A percentile compares a stretch with the other conserved stretches of the same genome.
phyloP scores from a whole-genome alignment of 768 basidiomycete species.

The Floccularia luteovirens region DNA sequence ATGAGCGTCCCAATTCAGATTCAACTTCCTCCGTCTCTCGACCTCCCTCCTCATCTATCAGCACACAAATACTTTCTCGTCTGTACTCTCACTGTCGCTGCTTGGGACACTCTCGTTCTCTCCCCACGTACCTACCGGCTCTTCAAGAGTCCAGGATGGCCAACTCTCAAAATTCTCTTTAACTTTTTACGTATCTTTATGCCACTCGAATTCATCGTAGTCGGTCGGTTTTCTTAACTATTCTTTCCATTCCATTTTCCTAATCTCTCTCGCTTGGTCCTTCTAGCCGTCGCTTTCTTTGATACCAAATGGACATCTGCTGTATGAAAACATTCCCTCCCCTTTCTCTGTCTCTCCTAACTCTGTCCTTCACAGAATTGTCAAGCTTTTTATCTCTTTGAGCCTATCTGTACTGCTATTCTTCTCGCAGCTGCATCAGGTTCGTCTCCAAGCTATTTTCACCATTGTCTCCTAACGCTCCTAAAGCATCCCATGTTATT shows the following conservation, averaged over 20 bases:
- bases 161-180: slow-evolving; percentile 68
- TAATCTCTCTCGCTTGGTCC: slow-evolving; percentile 2
- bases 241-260: not conserved
- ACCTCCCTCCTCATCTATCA: slow-evolving; percentile 69
- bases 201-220: slow-evolving; percentile 70
- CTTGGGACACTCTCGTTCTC: slow-evolving; percentile 85
- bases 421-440: slow-evolving; percentile 68
- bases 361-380: slow-evolving; percentile 36
- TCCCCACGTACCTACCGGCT: slow-evolving; percentile 75
- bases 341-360: slow-evolving; percentile 1
- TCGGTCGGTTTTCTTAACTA: slow-evolving; percentile 37
- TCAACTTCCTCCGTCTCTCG: slow-evolving; percentile 56
- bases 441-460: slow-evolving; percentile 13
- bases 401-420: slow-evolving; percentile 79
- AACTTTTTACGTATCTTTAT: slow-evolving; percentile 71
- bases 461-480: slow-evolving; percentile 2
- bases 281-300: slow-evolving; percentile 74
- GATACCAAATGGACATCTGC: slow-evolving; percentile 58
- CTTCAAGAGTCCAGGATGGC: slow-evolving; percentile 60
- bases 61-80: slow-evolving; percentile 90
- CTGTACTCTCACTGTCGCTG: slow-evolving; percentile 83
- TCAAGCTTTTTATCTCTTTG: slow-evolving; percentile 70
- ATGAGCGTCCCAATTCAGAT: slow-evolving; percentile 22
- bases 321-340: slow-evolving; percentile 25
- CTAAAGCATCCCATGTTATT: slow-evolving; percentile 59